Evolutionary conservation across 73 alveolate genomes (phyloP).

Genomic region (Paramecium sexaurelia): DNA sequence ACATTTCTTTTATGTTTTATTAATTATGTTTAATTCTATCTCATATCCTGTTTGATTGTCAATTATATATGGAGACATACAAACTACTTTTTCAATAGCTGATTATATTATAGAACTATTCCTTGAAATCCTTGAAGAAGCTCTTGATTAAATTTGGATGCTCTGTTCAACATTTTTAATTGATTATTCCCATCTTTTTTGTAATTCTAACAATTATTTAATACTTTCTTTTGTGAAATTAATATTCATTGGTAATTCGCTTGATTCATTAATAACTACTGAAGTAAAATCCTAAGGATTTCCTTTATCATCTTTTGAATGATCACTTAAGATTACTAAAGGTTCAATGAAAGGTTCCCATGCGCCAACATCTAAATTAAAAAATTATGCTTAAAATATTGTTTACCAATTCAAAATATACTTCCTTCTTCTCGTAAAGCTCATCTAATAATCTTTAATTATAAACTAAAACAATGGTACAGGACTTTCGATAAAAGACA

Average conservation of each 20-base stretch:
- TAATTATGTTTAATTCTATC: not conserved
- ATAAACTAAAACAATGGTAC: constrained; percentile 25
- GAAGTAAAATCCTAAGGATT: constrained; percentile 22
- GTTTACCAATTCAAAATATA: not conserved
- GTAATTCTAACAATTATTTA: not conserved
- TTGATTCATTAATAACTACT: not conserved
- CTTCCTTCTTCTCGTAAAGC: not conserved
- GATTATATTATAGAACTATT: not conserved
- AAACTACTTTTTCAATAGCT: not conserved
- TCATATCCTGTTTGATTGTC: constrained; percentile 43
- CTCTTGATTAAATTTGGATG: not conserved
- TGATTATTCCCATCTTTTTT: not conserved
- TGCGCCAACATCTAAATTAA: constrained; percentile 34
- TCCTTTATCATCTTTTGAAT: not conserved
- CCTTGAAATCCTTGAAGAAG: not conserved
- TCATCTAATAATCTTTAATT: constrained; percentile 2
- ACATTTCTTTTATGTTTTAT: constrained; percentile 18
- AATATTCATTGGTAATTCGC: constrained; percentile 29
- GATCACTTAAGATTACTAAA: not conserved
- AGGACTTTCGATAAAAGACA: constrained; percentile 12
- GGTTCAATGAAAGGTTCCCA: constrained; percentile 53
- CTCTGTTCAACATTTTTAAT: not conserved
- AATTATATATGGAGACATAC: constrained; percentile 31
- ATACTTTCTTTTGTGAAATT: constrained; percentile 2
- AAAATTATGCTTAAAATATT: not conserved